phyloP scores from a whole-genome alignment of 1,284 basidiomycete genomes.

The Singerocomus inundabilis region DNA sequence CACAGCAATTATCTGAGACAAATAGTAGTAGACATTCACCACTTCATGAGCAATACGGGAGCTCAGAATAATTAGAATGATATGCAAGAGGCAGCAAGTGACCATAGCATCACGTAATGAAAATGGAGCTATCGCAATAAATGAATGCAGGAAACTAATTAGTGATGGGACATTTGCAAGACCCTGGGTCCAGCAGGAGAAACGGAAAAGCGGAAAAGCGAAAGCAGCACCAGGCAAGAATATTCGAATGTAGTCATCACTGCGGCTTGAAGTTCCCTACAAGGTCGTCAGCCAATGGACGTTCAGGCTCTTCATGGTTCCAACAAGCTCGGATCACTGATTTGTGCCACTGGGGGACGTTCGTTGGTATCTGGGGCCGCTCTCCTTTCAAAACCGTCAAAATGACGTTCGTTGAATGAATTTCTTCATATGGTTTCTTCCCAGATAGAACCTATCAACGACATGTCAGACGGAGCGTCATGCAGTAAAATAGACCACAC shows the following conservation, averaged over 20 bases:
- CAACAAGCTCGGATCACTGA: slow-evolving; percentile 23
- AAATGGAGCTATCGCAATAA: not conserved
- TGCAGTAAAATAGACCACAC: slow-evolving; percentile 2
- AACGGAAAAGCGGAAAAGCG: not conserved
- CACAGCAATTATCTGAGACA: not conserved
- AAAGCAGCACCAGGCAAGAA: not conserved
- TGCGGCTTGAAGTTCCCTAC: slow-evolving; percentile 8
- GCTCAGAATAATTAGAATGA: not conserved
- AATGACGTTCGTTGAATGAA: not conserved
- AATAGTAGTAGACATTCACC: not conserved
- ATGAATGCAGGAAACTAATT: not conserved
- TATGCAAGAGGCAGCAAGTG: not conserved
- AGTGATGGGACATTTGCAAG: not conserved
- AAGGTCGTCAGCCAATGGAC: slow-evolving; percentile 19
- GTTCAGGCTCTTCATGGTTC: slow-evolving; percentile 16
- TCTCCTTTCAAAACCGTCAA: slow-evolving; percentile 12
- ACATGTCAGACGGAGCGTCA: slow-evolving; percentile 10
- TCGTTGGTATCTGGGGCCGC: slow-evolving; percentile 15
- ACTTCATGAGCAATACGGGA: not conserved
- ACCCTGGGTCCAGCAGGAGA: slow-evolving; percentile 1
- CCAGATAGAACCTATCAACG: slow-evolving; percentile 23
- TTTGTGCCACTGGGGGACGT: slow-evolving; percentile 6
- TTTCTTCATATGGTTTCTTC: slow-evolving; percentile 22
- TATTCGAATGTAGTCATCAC: not conserved
- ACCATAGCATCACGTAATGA: not conserved